Evolutionary conservation across 495 filamentous ascomycete species (phyloP), one percentile per base, ranked within the genome.

Genomic region (Corynascus novoguineensis): DNA sequence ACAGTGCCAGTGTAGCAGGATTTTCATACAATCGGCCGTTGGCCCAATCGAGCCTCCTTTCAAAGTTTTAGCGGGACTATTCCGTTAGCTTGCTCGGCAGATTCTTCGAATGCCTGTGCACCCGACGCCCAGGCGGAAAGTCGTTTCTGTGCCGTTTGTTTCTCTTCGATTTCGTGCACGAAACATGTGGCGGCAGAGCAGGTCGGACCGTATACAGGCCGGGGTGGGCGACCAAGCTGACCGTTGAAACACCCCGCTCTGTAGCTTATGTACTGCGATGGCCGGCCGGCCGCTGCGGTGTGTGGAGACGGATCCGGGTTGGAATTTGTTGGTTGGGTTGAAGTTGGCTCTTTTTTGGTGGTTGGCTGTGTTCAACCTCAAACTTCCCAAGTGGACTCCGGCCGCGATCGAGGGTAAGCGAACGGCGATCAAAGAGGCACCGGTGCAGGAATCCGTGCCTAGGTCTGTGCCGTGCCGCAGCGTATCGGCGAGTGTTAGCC

Each of bases 311-410:
- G n/a, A 48, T 14, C 21, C 45, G 45, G 21, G 28, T 24, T 48
- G 28, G n/a, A 32, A 21, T 5, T 14, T 25, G 47, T 50, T 50
- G 47, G 47, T 24, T 37, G 47, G 19, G 19, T 35, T 27, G 7
- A 19, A 19, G 9, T 29, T 21, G 7, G 44, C 6, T 27, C 22
- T 27, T 28, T 29, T 27, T 22, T 48, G 47, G 28, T 4, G 17
- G 44, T 48, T 48, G 45, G 45, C 45, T 48, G 45, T 48, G 45
- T 48, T 11, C 12, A 46, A 46, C 42, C 22, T 46, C 42, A 46
- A 46, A 46, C 42, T 25, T 27, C 25, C 19, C 22, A 28, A 35
- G 19, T 35, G 47, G 31, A 11, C 10, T 50, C 29, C 19, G 47
- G 47, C 45, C 45, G 25, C 5, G 49, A 28, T 51, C 21, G 32